Percentiles rank a stretch among this genome's conserved stretches.
phyloP scores from a whole-genome alignment of 805 yeast genomes.

The Yarrowia hollandica region DNA sequence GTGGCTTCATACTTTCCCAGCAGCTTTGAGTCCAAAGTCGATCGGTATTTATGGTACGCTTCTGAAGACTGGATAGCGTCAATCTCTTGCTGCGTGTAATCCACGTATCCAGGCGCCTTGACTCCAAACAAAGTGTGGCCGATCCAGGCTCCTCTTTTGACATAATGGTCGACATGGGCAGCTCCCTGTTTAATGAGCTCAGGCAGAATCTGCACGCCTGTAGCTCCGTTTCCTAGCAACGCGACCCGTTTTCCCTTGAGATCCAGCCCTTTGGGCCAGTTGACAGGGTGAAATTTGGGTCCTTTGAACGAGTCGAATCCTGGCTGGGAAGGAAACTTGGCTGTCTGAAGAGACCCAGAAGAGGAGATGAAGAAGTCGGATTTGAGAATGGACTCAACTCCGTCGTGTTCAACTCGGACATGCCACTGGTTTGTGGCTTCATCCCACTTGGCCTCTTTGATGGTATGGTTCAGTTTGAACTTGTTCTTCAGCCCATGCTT shows the following conservation, averaged over 20 bases:
- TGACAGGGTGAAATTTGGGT: constrained; percentile 39
- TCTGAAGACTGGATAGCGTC: constrained; percentile 31
- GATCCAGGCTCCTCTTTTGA: constrained; percentile 8
- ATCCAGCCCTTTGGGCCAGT: constrained; percentile 38
- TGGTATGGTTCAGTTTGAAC: constrained; percentile 31
- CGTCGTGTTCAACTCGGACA: constrained; percentile 8
- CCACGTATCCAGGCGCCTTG: constrained; percentile 31
- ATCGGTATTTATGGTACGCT: constrained; percentile 34
- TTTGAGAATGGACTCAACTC: constrained; percentile 31
- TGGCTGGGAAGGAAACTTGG: constrained; percentile 37
- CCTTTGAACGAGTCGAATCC: constrained; percentile 40
- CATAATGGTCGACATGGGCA: constrained; percentile 25
- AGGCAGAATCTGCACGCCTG: constrained; percentile 41
- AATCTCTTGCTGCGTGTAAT: constrained; percentile 32
- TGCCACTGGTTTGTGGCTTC: constrained; percentile 9
- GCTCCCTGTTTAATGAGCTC: constrained; percentile 32
- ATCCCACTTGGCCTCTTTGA: constrained; percentile 33
- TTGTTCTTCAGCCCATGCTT: constrained; percentile 36
- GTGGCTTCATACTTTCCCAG: constrained; percentile 19
- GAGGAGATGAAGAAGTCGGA: constrained; percentile 37
- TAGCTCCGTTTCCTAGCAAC: constrained; percentile 43
- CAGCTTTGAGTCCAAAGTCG: constrained; percentile 32
- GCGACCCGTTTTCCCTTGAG: constrained; percentile 38
- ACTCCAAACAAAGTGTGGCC: constrained; percentile 32
- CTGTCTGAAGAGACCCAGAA: constrained; percentile 37